These are phyloP conservation scores for Boletus sp. DNA, from an alignment of 768 basidiomycete species.

Conservation along the genomic window DNA sequence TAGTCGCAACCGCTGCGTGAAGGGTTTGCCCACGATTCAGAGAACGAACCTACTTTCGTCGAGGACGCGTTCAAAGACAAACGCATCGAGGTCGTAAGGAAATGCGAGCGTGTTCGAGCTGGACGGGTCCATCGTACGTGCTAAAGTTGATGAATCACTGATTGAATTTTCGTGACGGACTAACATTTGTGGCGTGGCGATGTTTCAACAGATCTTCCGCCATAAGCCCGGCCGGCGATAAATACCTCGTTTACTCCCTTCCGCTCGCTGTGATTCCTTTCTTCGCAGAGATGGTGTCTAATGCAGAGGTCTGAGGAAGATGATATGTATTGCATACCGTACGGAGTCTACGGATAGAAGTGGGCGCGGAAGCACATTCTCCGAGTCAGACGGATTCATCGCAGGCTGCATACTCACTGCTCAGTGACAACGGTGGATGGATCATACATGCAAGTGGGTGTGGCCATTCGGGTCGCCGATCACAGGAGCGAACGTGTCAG, in stretches of 20 bases:
- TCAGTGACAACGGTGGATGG: conserved; percentile 36
- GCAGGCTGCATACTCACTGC: conserved; percentile 35
- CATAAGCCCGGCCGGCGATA: too few species aligned
- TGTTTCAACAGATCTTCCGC: too few species aligned
- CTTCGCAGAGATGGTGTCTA: conserved; percentile 36
- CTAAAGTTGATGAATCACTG: too few species aligned
- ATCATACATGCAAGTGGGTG: conserved; percentile 40
- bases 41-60: conserved; percentile 42
- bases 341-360: conserved; percentile 30
- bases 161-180: too few species aligned
- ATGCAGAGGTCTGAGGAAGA: conserved; percentile 40
- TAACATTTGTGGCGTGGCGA: too few species aligned
- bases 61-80: conserved; percentile 48
- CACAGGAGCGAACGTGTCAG: background rate
- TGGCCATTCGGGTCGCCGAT: background rate
- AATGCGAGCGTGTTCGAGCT: background rate
- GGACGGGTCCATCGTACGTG: background rate
- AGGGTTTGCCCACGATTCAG: background rate
- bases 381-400: conserved; percentile 35
- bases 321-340: conserved; percentile 34
- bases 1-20: conserved; percentile 21
- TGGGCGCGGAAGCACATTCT: conserved; percentile 30
- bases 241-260: background rate
- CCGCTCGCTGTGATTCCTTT: background rate
- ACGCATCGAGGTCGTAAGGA: conserved; percentile 39